Conservation (phyloP, 495 filamentous ascomycete genomes). For the Pyrenopolyporus hunteri region DNA sequence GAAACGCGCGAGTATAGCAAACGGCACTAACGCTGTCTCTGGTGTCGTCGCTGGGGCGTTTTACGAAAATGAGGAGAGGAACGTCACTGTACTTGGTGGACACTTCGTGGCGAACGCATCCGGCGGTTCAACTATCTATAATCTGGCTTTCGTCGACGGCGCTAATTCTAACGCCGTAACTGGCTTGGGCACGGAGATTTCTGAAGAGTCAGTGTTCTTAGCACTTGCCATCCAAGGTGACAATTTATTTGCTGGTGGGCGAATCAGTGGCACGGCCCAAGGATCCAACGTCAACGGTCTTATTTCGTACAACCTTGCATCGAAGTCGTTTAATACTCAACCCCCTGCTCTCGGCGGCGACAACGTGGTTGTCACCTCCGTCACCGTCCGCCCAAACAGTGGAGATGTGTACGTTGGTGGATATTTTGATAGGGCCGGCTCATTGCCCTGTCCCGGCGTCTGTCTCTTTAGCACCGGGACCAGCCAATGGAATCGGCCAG, state of each 20-base stretch:
- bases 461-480: constrained; percentile 74
- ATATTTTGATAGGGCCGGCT: constrained; percentile 79
- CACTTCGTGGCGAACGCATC: constrained; percentile 77
- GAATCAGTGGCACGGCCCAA: constrained; percentile 71
- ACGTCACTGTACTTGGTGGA: constrained; percentile 87
- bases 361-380: constrained; percentile 74
- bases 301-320: constrained; percentile 75
- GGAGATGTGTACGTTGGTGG: constrained; percentile 85
- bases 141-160: constrained; percentile 74
- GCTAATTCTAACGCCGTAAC: constrained; percentile 64
- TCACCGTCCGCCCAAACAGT: constrained; percentile 68
- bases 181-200: constrained; percentile 71
- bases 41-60: constrained; percentile 80
- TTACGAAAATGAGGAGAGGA: constrained; percentile 69
- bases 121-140: constrained; percentile 74
- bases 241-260: constrained; percentile 81
- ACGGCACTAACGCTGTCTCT: constrained; percentile 50
- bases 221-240: constrained; percentile 70
- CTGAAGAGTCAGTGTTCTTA: constrained; percentile 74
- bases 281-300: constrained; percentile 72
- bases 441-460: constrained; percentile 77
- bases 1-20: constrained; percentile 62
- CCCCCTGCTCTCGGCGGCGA: constrained; percentile 72
- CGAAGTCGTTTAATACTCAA: constrained; percentile 65
- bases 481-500: constrained; percentile 79